Evolutionary conservation across 257 asterid genomes (phyloP), one percentile per base, ranked within the genome.

Genomic region (Plantago elongata): DNA sequence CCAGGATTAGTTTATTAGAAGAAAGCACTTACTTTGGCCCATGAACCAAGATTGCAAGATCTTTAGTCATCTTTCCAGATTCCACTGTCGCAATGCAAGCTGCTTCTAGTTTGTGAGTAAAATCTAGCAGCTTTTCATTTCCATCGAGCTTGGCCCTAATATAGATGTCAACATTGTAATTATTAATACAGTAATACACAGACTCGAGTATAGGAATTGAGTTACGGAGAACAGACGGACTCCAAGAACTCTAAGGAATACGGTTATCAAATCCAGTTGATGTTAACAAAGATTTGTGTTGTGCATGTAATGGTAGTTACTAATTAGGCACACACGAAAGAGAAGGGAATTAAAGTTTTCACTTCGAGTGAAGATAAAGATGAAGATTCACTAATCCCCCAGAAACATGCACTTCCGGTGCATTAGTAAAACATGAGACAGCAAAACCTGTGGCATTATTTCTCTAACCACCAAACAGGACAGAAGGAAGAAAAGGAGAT

Each of bases 51-150:
- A 87, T 64, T 42, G 96, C 96, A 15, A 90, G 94, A 78, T 90
- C 96, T 79, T 90, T 90, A 5, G 97, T 90, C 97, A 90, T 90
- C 74, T 87, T 90, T 76, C 95, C 96, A 9, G 90, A 81, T 80
- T 87, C 95, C 45, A 90, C 95, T 8, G 95, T 85, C 71, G 77
- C 95, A 38, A 85, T 63, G 69, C 96, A 90, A 22, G 97, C 91
- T n/a, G 79, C 72, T 77, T 90, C 97, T 57, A 90, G 86, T 70
- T 82, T 74, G 74, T 71, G 93, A 62, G 83, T 75, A 79, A 90
- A 87, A 58, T 76, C 85, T 69, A 79, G 60, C 70, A 90, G 76
- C 78, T 77, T 76, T 56, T 78, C 83, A 67, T 90, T 80, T 52
- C 83, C 79, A 60, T 90, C 97, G 14, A 90, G 95, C 72, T 81